These are phyloP conservation scores for Plasmodium knowlesi DNA, from an alignment of 169 alveolate species.

Conservation along the genomic window DNA sequence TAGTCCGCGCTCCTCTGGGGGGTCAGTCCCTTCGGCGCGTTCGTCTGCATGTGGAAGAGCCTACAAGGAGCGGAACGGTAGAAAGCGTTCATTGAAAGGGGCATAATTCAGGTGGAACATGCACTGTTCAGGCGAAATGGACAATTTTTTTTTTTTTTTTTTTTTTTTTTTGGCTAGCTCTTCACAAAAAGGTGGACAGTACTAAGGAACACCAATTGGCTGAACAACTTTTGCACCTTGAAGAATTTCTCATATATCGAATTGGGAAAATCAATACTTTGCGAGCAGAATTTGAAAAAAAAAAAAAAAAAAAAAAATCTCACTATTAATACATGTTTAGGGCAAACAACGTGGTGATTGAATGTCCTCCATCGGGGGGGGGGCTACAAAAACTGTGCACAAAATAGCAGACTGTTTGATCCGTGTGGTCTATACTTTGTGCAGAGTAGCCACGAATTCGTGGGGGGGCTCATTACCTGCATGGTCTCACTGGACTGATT, in stretches of 20 bases:
- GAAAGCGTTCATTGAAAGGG: no score
- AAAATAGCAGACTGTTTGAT: background rate
- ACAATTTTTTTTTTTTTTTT: background rate
- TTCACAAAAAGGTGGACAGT: background rate
- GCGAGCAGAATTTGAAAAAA: background rate
- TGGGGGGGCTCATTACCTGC: background rate
- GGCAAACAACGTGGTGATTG: background rate
- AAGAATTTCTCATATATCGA: background rate
- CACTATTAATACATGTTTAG: background rate
- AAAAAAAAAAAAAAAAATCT: background rate
- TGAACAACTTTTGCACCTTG: background rate
- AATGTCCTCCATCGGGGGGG: no score
- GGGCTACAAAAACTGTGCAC: background rate
- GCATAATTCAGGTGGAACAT: background rate
- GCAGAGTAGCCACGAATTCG: background rate
- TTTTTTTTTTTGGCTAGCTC: background rate
- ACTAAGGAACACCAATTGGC: background rate
- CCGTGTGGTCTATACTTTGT: background rate
- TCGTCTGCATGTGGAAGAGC: background rate
- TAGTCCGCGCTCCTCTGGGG: background rate
- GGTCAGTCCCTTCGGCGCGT: background rate
- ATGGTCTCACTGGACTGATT: background rate
- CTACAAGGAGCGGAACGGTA: background rate
- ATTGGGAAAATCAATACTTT: background rate
- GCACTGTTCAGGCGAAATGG: background rate